Evolutionary conservation across 225 moss, liverwort and hornwort species (phyloP).

Genomic region (Anthoceros angustus): DNA sequence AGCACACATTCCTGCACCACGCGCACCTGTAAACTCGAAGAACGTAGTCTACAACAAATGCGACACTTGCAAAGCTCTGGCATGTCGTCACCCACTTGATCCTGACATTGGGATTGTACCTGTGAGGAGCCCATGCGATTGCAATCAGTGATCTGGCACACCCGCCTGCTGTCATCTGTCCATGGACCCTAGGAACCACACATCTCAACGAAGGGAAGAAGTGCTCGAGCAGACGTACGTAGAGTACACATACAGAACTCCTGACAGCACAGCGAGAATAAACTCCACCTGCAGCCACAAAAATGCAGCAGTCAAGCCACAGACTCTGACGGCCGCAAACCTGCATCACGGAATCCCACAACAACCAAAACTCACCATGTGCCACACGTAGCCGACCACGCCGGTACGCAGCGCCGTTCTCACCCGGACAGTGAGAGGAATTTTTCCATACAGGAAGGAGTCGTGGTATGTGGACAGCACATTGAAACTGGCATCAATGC

Average conservation of each 20-base stretch:
- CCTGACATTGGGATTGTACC: slow-evolving; percentile 25
- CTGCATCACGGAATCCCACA: background rate
- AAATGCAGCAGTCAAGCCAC: background rate
- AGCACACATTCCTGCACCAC: background rate
- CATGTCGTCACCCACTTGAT: slow-evolving; percentile 45
- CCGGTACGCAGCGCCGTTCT: slow-evolving; percentile 24
- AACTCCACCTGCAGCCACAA: slow-evolving; percentile 40
- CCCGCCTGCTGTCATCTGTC: background rate
- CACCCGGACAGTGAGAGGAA: slow-evolving; percentile 20
- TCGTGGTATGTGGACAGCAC: slow-evolving; percentile 37
- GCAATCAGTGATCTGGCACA: background rate
- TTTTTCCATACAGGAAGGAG: slow-evolving; percentile 35
- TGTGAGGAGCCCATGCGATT: slow-evolving; percentile 15
- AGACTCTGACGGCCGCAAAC: background rate
- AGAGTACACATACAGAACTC: slow-evolving; percentile 55
- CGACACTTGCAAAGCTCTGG: slow-evolving; percentile 55
- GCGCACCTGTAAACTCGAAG: slow-evolving; percentile 61
- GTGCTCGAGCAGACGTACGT: slow-evolving; percentile 33
- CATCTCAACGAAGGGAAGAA: background rate
- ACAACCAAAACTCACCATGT: slow-evolving; percentile 15
- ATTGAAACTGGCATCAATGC: slow-evolving; percentile 20
- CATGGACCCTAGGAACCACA: slow-evolving; percentile 1
- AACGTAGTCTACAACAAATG: slow-evolving; percentile 51
- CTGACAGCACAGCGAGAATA: slow-evolving; percentile 44
- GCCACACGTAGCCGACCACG: slow-evolving; percentile 26